These are phyloP conservation scores for Claviceps africana DNA, from an alignment of 2,329 filamentous ascomycete genomes.

Conservation along the genomic window DNA sequence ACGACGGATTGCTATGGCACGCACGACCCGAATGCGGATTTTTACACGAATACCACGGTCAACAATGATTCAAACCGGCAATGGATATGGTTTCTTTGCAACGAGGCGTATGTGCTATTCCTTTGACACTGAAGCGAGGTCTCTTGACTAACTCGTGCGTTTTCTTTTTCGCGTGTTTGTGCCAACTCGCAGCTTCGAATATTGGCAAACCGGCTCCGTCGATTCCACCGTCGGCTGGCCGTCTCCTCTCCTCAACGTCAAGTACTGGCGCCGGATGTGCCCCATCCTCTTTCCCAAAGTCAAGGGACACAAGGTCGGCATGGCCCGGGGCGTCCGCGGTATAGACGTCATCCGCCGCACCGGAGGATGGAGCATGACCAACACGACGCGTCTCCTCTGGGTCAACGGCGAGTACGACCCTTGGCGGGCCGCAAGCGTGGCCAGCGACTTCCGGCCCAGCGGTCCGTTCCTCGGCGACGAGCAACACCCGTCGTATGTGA, in stretches of 20 bases:
- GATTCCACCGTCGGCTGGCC: slow-evolving; percentile 31
- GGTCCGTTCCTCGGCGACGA: slow-evolving; percentile 35
- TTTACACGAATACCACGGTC: slow-evolving; percentile 31
- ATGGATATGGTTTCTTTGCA: slow-evolving; percentile 49
- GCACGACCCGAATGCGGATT: slow-evolving; percentile 10
- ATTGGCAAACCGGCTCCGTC: slow-evolving; percentile 5
- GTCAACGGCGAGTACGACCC: slow-evolving; percentile 46
- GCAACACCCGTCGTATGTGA: slow-evolving; percentile 35
- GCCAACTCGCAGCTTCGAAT: slow-evolving; percentile 12
- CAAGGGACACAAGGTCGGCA: slow-evolving; percentile 23
- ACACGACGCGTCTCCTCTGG: slow-evolving; percentile 41
- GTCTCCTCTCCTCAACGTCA: slow-evolving; percentile 30
- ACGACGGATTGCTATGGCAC: slow-evolving; percentile 5
- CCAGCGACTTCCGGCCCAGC: slow-evolving; percentile 36
- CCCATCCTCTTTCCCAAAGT: slow-evolving; percentile 38
- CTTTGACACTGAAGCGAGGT: background rate
- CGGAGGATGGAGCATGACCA: slow-evolving; percentile 37
- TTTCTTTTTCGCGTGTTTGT: background rate
- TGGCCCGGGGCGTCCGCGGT: slow-evolving; percentile 1
- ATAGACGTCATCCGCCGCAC: slow-evolving; percentile 37
- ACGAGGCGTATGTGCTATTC: slow-evolving; percentile 36
- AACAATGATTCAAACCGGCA: slow-evolving; percentile 20
- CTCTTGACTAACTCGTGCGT: background rate
- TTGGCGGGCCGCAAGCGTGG: slow-evolving; percentile 41
- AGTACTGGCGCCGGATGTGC: slow-evolving; percentile 44